These are phyloP conservation scores for Penicillium canescens DNA, from an alignment of 495 filamentous ascomycete genomes.

Conservation along the genomic window DNA sequence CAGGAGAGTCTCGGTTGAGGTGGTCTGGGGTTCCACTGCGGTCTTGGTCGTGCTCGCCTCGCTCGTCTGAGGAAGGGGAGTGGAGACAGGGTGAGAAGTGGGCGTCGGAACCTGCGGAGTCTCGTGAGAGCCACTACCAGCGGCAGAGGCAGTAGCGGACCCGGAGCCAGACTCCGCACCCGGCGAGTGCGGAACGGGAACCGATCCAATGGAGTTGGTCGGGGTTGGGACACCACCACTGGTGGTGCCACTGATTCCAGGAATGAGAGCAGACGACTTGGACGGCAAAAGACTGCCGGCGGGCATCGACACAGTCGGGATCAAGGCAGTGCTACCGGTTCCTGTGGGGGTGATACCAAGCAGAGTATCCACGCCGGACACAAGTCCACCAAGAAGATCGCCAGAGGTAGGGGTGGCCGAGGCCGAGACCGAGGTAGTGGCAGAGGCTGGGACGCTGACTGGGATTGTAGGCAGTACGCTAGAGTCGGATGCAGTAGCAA, in stretches of 20 bases:
- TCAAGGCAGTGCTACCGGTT: slow-evolving; percentile 14
- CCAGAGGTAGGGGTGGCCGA: slow-evolving; percentile 9
- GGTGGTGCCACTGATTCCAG: slow-evolving; percentile 24
- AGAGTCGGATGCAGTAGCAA: slow-evolving; percentile 1
- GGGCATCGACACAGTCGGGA: slow-evolving; percentile 16
- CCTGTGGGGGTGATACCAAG: slow-evolving; percentile 8
- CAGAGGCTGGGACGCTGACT: slow-evolving; percentile 27
- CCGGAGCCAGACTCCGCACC: slow-evolving; percentile 11
- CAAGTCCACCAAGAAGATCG: slow-evolving; percentile 8
- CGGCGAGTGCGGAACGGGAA: slow-evolving; percentile 20
- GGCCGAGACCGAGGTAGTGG: slow-evolving; percentile 15
- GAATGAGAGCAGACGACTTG: slow-evolving; percentile 18
- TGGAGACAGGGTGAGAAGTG: slow-evolving; percentile 20
- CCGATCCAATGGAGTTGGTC: slow-evolving; percentile 25
- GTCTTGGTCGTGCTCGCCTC: slow-evolving; percentile 19
- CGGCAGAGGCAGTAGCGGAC: slow-evolving; percentile 5
- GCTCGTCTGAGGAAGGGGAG: slow-evolving; percentile 15
- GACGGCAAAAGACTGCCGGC: slow-evolving; percentile 5
- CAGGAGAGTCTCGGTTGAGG: slow-evolving; percentile 14
- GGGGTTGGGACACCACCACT: slow-evolving; percentile 25
- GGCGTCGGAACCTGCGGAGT: slow-evolving; percentile 12
- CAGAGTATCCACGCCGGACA: slow-evolving; percentile 11
- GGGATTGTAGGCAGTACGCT: slow-evolving; percentile 20
- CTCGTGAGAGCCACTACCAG: slow-evolving; percentile 10
- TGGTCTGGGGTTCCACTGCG: slow-evolving; percentile 21